Evolutionary conservation across 148 eudicot species (phyloP), one percentile per base, ranked within the genome.

Genomic region (Cornus controversa): DNA sequence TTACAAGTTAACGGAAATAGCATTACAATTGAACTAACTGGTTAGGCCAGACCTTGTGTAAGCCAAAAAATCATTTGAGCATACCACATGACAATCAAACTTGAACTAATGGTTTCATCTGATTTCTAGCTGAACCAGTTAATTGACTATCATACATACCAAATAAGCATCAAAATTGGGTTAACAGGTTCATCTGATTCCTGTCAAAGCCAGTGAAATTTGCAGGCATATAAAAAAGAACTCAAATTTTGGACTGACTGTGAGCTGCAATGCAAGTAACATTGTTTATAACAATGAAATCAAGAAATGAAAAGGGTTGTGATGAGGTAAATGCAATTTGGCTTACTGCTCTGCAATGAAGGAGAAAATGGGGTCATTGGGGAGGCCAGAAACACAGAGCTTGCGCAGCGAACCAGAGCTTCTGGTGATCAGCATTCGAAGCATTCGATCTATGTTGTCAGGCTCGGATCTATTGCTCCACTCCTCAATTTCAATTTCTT

Each of bases 321-420:
- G 8, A 22, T 60, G 57, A 50, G 18, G 14, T 50, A 50, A 50
- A 11, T 4, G 66, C 58, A 27, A 64, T 27, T 71, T 3, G 28
- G 81, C 93, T 78, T 86, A 90, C 93, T 88, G 76, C 0, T 90
- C 89, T 27, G 92, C 89, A 66, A 91, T 88, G 90, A 86, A 90
- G 69, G 87, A 77, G 84, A 91, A 87, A 60, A 77, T 75, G 70
- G 65, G 75, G 26, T 91, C 93, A 64, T 84, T 71, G 27, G 82
- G 82, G 29, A 90, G 86, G 50, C 87, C 77, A 0, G 96, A 88
- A 69, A 91, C 96, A 29, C 74, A 82, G 22, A 91, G 90, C 79
- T 90, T 83, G 1, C 88, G 81, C 2, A 87, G 74, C 3, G 92
- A 88, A 25, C 95, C 93, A 16, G 69, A 74, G 82, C 91, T 91